These are phyloP conservation scores for Tricholomella constricta DNA, from an alignment of 768 basidiomycete genomes.

Conservation along the genomic window DNA sequence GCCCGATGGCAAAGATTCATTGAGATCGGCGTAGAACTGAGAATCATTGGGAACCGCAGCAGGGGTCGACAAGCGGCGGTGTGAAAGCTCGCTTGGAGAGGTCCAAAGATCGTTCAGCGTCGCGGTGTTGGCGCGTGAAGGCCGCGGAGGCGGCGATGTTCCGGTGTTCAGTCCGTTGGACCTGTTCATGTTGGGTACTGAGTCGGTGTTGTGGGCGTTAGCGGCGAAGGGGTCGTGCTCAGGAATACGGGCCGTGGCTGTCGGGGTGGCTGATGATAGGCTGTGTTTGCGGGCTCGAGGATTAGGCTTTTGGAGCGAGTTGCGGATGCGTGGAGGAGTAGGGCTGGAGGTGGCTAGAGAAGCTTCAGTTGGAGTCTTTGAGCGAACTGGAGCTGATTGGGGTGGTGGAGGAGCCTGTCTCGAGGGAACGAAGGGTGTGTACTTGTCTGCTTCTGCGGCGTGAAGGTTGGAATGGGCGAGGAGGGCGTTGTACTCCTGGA, in stretches of 20 bases:
- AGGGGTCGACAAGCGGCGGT: slow-evolving; percentile 57
- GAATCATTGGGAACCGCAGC: slow-evolving; percentile 31
- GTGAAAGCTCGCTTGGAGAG: slow-evolving; percentile 37
- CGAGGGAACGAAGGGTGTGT: slow-evolving; percentile 35
- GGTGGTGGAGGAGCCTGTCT: slow-evolving; percentile 44
- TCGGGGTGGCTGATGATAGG: slow-evolving; percentile 35
- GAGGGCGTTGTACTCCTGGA: slow-evolving; percentile 77
- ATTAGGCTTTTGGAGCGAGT: slow-evolving; percentile 64
- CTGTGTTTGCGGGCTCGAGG: slow-evolving; percentile 56
- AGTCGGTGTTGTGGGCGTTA: slow-evolving; percentile 31
- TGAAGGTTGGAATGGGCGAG: slow-evolving; percentile 60
- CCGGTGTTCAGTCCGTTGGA: slow-evolving; percentile 39
- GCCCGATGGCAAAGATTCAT: slow-evolving; percentile 40
- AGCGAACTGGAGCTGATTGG: slow-evolving; percentile 35
- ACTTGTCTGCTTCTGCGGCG: slow-evolving; percentile 52
- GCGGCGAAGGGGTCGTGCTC: slow-evolving; percentile 65
- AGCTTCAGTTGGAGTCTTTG: slow-evolving; percentile 52
- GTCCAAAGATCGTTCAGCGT: slow-evolving; percentile 76
- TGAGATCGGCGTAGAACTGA: slow-evolving; percentile 48
- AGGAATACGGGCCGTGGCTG: slow-evolving; percentile 36
- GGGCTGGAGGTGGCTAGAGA: slow-evolving; percentile 30
- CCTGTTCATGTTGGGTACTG: slow-evolving; percentile 29
- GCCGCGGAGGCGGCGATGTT: slow-evolving; percentile 69
- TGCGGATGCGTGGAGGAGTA: slow-evolving; percentile 42
- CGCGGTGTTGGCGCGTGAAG: slow-evolving; percentile 83